phyloP scores from a whole-genome alignment of 257 asterid species.

The Nicotiana otophora region DNA sequence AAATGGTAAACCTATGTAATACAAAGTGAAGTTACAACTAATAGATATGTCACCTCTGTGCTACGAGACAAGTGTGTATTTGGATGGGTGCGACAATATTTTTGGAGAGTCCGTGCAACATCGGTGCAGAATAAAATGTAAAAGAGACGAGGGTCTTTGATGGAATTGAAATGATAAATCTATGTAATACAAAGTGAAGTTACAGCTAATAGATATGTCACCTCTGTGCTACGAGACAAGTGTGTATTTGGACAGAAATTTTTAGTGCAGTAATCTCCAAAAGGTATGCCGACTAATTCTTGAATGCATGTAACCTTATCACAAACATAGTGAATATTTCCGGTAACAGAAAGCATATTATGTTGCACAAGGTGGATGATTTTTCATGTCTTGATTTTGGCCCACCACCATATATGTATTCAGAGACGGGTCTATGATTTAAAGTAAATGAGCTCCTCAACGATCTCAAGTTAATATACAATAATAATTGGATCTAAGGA shows the following conservation, averaged over 20 bases:
- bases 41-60: background rate
- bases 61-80: background rate
- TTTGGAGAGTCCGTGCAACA: too few relatives aligned
- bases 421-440: too few relatives aligned
- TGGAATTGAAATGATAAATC: background rate
- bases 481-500: fast-evolving
- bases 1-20: background rate
- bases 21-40: background rate
- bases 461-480: too few relatives aligned
- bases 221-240: background rate
- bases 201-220: background rate
- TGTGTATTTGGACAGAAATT: background rate
- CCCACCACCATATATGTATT: background rate
- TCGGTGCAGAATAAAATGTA: too few relatives aligned
- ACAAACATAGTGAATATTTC: background rate
- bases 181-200: background rate
- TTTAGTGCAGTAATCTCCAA: background rate
- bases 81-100: background rate
- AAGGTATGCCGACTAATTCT: background rate
- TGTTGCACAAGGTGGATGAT: background rate
- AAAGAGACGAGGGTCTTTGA: too few relatives aligned
- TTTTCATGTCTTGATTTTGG: background rate
- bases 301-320: background rate
- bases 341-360: background rate
- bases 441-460: too few relatives aligned